Evolutionary conservation across 306 rosid genomes (phyloP).

Genomic region (Aeschynomene evenia): DNA sequence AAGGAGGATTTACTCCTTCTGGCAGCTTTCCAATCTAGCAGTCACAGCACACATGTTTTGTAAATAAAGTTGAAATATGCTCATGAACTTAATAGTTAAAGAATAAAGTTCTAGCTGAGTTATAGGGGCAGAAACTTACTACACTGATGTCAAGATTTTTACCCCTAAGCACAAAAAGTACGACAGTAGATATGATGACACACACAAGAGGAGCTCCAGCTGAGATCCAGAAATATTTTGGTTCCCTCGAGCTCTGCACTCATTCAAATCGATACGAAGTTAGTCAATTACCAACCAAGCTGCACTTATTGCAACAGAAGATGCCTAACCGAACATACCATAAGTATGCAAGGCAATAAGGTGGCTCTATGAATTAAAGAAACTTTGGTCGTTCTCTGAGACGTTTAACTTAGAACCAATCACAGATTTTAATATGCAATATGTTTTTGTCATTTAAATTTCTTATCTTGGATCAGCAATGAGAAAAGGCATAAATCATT

Average conservation of each 20-base stretch:
- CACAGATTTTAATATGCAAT: no score
- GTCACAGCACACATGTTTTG: slow-evolving; percentile 15
- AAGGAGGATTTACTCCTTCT: slow-evolving; percentile 72
- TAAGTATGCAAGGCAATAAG: no score
- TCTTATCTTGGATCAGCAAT: no score
- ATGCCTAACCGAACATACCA: no score
- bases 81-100: background rate
- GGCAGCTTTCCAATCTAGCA: slow-evolving; percentile 71
- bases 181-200: slow-evolving; percentile 67
- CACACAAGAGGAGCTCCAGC: slow-evolving; percentile 89
- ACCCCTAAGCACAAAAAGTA: slow-evolving; percentile 61
- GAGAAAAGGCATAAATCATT: no score
- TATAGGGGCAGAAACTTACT: slow-evolving; percentile 36
- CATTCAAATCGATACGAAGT: background rate
- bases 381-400: no score
- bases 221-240: slow-evolving; percentile 80
- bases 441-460: no score
- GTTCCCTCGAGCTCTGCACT: slow-evolving; percentile 59
- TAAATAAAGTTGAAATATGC: background rate
- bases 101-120: background rate
- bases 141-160: slow-evolving; percentile 61
- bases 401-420: no score
- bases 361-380: no score
- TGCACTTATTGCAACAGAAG: background rate
- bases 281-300: background rate